phyloP scores from a whole-genome alignment of 1,284 basidiomycete species.

The Naganishia sp. region DNA sequence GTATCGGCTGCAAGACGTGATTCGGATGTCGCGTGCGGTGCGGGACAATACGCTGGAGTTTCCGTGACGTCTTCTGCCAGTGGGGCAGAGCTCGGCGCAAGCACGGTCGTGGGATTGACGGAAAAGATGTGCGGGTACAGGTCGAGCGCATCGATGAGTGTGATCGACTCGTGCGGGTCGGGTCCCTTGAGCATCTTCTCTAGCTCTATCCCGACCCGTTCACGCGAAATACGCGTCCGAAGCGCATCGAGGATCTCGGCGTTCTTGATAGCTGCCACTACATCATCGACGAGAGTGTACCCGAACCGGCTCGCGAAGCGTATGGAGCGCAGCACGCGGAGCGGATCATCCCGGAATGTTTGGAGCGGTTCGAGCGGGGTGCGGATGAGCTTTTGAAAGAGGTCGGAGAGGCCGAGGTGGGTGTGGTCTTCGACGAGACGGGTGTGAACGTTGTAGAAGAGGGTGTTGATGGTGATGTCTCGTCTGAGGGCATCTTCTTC shows the following conservation, averaged over 20 bases:
- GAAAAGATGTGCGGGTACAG: conserved; percentile 73
- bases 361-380: conserved; percentile 84
- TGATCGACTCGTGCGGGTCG: conserved; percentile 71
- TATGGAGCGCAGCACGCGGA: conserved; percentile 85
- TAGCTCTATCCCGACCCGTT: conserved; percentile 85
- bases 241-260: conserved; percentile 71
- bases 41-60: conserved; percentile 34
- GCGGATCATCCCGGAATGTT: conserved; percentile 92
- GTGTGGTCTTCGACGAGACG: conserved; percentile 88
- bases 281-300: conserved; percentile 74
- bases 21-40: conserved; percentile 31
- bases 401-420: conserved; percentile 75
- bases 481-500: conserved; percentile 85
- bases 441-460: conserved; percentile 96
- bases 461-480: conserved; percentile 92
- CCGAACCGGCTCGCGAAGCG: conserved; percentile 89
- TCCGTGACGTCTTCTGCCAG: neutral
- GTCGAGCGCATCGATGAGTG: conserved; percentile 68
- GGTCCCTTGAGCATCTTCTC: conserved; percentile 84
- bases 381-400: conserved; percentile 75
- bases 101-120: conserved; percentile 57
- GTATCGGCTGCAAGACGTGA: conserved; percentile 18
- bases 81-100: conserved; percentile 56
- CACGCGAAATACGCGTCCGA: conserved; percentile 75
- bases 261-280: conserved; percentile 68